Evolutionary conservation across 257 asterid genomes (phyloP), one percentile per base, ranked within the genome.

Genomic region (Solanum stenotomum): DNA sequence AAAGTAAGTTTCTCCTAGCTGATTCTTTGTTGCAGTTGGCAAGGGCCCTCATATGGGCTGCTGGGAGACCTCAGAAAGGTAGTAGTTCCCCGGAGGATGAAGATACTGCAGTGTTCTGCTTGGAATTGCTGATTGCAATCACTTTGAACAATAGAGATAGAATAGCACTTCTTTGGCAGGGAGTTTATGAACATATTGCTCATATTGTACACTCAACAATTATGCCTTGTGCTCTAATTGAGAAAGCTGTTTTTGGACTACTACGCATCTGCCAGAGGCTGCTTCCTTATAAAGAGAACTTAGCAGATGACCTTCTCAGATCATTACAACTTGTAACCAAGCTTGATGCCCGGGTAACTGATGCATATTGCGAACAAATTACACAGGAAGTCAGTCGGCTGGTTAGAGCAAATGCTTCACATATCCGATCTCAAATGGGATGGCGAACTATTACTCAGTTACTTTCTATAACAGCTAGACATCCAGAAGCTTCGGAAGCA

Each of bases 71-170:
- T 23, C 96, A 95, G 88, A 96, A 95, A 94, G 98, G 98, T 27
- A 93, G 93, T 88, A 91, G 93, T 71, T 94, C 98, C 23, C 98
- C 97, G 0, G 98, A 95, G 92, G 99, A 95, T 89, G 99, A 96
- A 92, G 98, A 96, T 88, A 96, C 98, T 3, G 98, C 99, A 3
- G 99, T 95, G 68, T 96, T 96, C 92, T 96, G 99, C 94, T 92
- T 96, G 93, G 99, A 96, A 89, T 92, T 96, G 92, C 91, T 96
- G 82, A 95, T 96, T 88, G 98, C 98, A 61, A 96, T 96, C 61
- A 95, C 99, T 8, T 89, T 95, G 89, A 95, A 95, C 77, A 96
- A 96, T 86, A 94, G 99, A 71, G 99, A 96, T 87, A 91, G 99
- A 88, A 96, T 96, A 76, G 96, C 94, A 78, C 97, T 95, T 85